Evolutionary conservation across 805 yeast genomes (phyloP).

Genomic region (Lachancea thermotolerans): DNA sequence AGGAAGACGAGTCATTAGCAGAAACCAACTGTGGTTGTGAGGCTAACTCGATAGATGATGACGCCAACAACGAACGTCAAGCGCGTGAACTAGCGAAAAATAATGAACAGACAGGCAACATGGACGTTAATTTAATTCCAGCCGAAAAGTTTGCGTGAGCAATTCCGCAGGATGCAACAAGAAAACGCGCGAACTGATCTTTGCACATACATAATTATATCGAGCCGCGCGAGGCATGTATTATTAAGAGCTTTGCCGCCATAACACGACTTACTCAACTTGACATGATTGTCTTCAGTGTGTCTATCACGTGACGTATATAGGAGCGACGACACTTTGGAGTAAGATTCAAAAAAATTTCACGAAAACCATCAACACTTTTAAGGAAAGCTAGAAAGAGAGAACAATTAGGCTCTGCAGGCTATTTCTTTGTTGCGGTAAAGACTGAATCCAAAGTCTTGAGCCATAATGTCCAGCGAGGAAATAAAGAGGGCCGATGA

Average conservation of each 20-base stretch:
- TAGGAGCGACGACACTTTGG: too few species aligned
- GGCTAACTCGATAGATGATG: slow-evolving; percentile 12
- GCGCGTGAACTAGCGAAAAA: slow-evolving; percentile 20
- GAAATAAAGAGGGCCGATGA: slow-evolving; percentile 13
- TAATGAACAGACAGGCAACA: slow-evolving; percentile 28
- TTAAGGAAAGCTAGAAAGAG: not conserved
- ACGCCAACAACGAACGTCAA: slow-evolving; percentile 20
- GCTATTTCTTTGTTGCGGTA: too few species aligned
- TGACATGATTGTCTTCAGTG: too few species aligned
- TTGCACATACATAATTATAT: too few species aligned
- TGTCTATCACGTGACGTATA: too few species aligned
- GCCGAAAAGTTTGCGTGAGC: slow-evolving; percentile 19
- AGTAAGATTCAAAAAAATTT: not conserved
- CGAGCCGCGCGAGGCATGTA: not conserved
- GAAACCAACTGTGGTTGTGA: slow-evolving; percentile 10
- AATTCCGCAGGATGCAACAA: not conserved
- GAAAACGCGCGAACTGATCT: not conserved
- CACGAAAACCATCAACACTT: not conserved
- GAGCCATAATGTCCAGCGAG: slow-evolving; percentile 8
- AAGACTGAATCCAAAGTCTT: not conserved
- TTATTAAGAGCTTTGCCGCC: not conserved
- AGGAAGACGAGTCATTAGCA: not conserved
- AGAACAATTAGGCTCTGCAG: not conserved
- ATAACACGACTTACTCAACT: too few species aligned
- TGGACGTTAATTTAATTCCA: slow-evolving; percentile 28